Base-by-base conservation (phyloP, 75 land plant genomes). In the Pseudotsuga menziesii region DNA sequence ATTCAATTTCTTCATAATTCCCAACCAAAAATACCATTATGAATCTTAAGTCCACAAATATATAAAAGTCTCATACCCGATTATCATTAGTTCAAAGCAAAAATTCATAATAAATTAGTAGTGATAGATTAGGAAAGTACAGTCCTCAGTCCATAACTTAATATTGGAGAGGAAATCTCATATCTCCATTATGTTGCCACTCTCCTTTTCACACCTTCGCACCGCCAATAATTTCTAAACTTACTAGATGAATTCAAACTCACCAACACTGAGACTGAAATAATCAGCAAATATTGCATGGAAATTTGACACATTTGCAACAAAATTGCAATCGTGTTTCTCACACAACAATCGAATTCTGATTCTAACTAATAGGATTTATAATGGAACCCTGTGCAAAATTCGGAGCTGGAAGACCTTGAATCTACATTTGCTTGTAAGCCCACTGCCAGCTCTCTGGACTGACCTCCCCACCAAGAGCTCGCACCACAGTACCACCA, bases 381-480 rank as follows among this genome's bases (percentile, higher is more conserved):
- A 5, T n/a, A 8, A 8, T 69, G 20, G 72, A 69, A 66, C 54
- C 17, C 72, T 66, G 8, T 41, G 64, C 36, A 20, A 60, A 58
- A 25, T 26, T 23, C 54, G 92, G 90, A 56, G 81, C 15, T n/a
- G 88, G 89, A 59, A 96, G 92, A 2, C 87, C 91, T 80, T 79
- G 83, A 26, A 75, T 66, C 62, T 85, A 76, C 93, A 96, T 81
- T 72, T 94, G 92, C 81, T 86, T 83, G 67, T 84, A 84, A 91
- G 92, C 94, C 97, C 97, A 94, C 63, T 83, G 85, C 94, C 86
- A 84, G 58, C 91, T 92, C 83, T 96, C 97, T 29, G 81, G 84
- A 8, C 82, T 83, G 0, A 96, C 86, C 82, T 96, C 97, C 20
- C 98, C 98, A 39, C 98, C 97, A 4, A 96, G 88, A 72, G 86